A percentile compares a stretch with the other conserved stretches of the same genome.
Conservation (phyloP, 345 rosid species). For the rapeseed (Brassica napus) region DNA sequence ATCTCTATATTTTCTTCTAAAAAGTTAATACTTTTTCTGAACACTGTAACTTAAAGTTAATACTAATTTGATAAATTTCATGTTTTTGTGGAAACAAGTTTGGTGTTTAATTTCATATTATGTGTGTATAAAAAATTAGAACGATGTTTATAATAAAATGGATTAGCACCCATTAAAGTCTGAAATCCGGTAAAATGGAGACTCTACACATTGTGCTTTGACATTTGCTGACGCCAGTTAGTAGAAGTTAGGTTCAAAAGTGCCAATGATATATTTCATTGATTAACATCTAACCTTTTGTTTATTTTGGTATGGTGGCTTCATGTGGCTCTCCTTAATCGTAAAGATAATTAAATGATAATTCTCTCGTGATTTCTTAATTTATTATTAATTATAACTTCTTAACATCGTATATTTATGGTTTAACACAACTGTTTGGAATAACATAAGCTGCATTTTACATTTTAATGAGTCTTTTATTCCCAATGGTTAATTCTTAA, state of each 20-base stretch:
- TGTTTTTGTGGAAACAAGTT: neutral
- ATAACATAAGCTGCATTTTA: neutral
- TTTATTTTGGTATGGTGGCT: constrained; percentile 2
- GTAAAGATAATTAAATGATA: neutral
- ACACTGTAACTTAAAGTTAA: neutral
- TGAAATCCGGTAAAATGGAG: neutral
- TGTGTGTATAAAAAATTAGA: neutral
- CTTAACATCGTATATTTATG: neutral
- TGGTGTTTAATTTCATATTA: neutral
- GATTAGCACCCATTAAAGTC: constrained; percentile 8
- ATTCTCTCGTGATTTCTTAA: neutral
- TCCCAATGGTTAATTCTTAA: neutral
- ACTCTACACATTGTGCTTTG: constrained; percentile 24
- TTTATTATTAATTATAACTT: neutral
- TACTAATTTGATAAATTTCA: too few species aligned
- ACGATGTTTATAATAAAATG: neutral
- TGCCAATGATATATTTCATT: constrained; percentile 34
- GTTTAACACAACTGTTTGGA: neutral
- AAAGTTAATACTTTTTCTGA: too few species aligned
- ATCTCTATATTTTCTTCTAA: neutral
- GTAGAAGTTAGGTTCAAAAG: constrained; percentile 35
- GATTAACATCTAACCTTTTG: constrained; percentile 12
- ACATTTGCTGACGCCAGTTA: constrained; percentile 33
- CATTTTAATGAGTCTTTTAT: neutral
- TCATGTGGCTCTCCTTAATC: constrained; percentile 24